Conservation (phyloP, 495 filamentous ascomycete genomes). For the Penicilliopsis zonata region DNA sequence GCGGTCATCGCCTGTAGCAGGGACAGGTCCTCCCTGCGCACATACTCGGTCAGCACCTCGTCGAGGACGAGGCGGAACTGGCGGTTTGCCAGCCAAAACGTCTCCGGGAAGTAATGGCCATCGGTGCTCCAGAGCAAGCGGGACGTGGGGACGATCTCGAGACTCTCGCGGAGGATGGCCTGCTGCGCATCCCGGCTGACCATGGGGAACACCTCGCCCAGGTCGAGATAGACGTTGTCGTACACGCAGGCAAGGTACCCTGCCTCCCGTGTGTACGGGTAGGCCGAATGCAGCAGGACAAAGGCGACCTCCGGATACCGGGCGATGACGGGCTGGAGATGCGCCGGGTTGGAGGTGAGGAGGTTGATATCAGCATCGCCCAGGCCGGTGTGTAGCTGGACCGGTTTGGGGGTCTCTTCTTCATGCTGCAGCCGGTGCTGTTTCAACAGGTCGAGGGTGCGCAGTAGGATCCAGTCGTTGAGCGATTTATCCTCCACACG, state of each 20-base stretch:
- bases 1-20: conserved; percentile 46
- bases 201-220: conserved; percentile 78
- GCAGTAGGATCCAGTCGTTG: conserved; percentile 54
- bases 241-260: conserved; percentile 75
- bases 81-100: conserved; percentile 62
- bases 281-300: conserved; percentile 72
- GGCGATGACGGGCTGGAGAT: conserved; percentile 63
- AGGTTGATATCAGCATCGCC: conserved; percentile 76
- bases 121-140: conserved; percentile 83
- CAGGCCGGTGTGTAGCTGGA: conserved; percentile 82
- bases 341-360: conserved; percentile 58
- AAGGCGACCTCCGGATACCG: conserved; percentile 57
- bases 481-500: conserved; percentile 51
- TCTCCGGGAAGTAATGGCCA: conserved; percentile 75
- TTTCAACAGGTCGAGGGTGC: conserved; percentile 23
- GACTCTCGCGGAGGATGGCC: conserved; percentile 52
- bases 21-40: conserved; percentile 43
- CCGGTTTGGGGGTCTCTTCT: conserved; percentile 43
- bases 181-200: conserved; percentile 73
- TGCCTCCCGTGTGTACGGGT: conserved; percentile 73
- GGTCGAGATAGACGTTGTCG: conserved; percentile 73
- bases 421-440: conserved; percentile 5
- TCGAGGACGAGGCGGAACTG: conserved; percentile 70
- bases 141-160: conserved; percentile 64
- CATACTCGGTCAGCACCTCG: conserved; percentile 51